Evolutionary conservation across 345 rosid genomes (phyloP).

Genomic region (Ricinus communis): DNA sequence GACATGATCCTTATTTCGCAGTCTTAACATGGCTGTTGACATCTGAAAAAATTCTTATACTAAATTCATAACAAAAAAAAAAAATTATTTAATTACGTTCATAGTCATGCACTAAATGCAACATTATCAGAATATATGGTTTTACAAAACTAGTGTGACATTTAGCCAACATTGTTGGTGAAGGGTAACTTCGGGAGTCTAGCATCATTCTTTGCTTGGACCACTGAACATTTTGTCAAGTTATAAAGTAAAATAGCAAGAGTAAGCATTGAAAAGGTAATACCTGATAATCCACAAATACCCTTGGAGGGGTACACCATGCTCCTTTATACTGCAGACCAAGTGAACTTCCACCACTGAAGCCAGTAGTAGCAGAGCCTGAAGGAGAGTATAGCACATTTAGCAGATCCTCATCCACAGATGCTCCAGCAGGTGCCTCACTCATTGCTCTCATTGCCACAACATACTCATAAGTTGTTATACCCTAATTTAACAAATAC

Average conservation of each 20-base stretch:
- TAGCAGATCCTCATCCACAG: slow-evolving; percentile 63
- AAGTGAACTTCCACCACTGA: slow-evolving; percentile 89
- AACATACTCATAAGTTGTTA: slow-evolving; percentile 87
- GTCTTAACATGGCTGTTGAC: too few species aligned
- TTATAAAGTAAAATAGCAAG: neutral
- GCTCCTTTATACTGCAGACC: slow-evolving; percentile 80
- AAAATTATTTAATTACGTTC: too few species aligned
- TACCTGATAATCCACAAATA: slow-evolving; percentile 96
- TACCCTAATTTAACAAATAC: slow-evolving; percentile 51
- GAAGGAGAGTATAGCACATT: slow-evolving; percentile 72
- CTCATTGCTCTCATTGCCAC: slow-evolving; percentile 95
- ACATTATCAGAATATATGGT: too few species aligned
- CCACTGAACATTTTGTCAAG: neutral
- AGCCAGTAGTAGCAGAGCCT: slow-evolving; percentile 84
- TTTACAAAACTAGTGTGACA: too few species aligned
- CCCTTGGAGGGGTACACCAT: slow-evolving; percentile 98
- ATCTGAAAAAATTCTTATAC: too few species aligned
- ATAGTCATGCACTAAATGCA: too few species aligned
- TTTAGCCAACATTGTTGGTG: neutral
- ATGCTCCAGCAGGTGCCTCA: slow-evolving; percentile 83
- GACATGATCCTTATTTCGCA: too few species aligned
- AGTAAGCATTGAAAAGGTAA: slow-evolving; percentile 8
- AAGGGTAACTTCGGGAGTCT: neutral
- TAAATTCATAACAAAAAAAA: too few species aligned
- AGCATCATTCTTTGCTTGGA: neutral